A percentile compares a stretch with the other conserved stretches of the same genome.
Evolutionary conservation across 495 filamentous ascomycete genomes (phyloP).

Genomic region (Venustampulla echinocandica): DNA sequence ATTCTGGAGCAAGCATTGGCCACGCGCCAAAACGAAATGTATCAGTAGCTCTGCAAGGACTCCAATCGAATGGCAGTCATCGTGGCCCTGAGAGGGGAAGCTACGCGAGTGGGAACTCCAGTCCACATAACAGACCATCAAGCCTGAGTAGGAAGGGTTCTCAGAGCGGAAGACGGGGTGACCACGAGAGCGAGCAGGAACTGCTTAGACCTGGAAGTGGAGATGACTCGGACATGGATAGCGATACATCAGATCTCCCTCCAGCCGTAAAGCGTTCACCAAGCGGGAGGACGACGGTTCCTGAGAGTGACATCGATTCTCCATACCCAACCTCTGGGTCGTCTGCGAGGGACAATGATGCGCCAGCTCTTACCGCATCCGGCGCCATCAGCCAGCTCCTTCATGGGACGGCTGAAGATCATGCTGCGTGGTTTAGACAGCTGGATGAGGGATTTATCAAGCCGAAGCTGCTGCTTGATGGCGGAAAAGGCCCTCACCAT

Average conservation of each 20-base stretch:
- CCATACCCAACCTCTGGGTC: slow-evolving; percentile 25
- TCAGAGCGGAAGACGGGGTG: slow-evolving; percentile 23
- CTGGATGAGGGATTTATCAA: slow-evolving; percentile 96
- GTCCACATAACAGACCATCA: slow-evolving; percentile 33
- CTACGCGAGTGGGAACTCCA: slow-evolving; percentile 46
- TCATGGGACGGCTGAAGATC: slow-evolving; percentile 59
- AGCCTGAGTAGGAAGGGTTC: slow-evolving; percentile 44
- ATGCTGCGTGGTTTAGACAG: slow-evolving; percentile 84
- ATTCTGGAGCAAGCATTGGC: slow-evolving; percentile 54
- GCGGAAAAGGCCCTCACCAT: slow-evolving; percentile 30
- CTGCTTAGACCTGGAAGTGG: slow-evolving; percentile 51
- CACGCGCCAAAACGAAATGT: slow-evolving; percentile 60
- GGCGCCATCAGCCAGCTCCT: slow-evolving; percentile 22
- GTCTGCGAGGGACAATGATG: slow-evolving; percentile 20
- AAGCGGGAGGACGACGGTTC: slow-evolving; percentile 17
- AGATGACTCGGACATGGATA: slow-evolving; percentile 54
- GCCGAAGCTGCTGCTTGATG: slow-evolving; percentile 81
- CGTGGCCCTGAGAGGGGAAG: slow-evolving; percentile 37
- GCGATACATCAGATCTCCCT: slow-evolving; percentile 55
- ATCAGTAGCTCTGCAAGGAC: slow-evolving; percentile 45
- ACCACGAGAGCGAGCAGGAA: slow-evolving; percentile 50
- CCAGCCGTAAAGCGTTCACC: slow-evolving; percentile 34
- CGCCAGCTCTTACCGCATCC: slow-evolving; percentile 18
- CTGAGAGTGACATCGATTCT: background rate
- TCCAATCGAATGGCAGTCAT: slow-evolving; percentile 25